Percentiles rank a stretch among this genome's conserved stretches.
phyloP scores from a whole-genome alignment of 306 rosid species.

The Pyrus communis region DNA sequence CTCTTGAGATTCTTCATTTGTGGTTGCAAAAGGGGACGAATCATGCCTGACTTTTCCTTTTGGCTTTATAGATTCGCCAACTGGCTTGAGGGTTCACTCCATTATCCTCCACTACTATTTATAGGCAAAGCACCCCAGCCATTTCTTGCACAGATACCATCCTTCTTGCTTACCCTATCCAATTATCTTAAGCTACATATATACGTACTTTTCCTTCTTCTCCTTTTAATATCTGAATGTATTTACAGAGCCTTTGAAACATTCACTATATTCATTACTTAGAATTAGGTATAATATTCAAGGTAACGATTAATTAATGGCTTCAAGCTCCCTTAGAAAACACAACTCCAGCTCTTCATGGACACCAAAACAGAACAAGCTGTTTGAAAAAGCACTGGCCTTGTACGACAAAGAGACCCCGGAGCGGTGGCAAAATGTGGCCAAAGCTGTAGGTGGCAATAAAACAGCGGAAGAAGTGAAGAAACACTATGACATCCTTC shows the following conservation, averaged over 20 bases:
- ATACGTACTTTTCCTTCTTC: background rate
- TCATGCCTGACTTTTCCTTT: background rate
- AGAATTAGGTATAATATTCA: background rate
- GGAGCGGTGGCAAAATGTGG: conserved; percentile 40
- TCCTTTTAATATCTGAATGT: background rate
- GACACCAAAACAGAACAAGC: conserved; percentile 35
- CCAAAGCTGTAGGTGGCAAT: conserved; percentile 25
- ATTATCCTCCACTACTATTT: background rate
- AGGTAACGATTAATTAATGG: conserved; percentile 23
- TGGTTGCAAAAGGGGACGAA: background rate
- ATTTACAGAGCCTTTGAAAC: background rate
- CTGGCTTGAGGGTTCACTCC: background rate
- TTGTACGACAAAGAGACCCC: conserved; percentile 35
- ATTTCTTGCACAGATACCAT: background rate
- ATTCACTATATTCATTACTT: background rate
- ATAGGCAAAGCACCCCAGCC: background rate
- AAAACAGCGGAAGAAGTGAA: conserved; percentile 36
- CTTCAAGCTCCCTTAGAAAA: conserved; percentile 43
- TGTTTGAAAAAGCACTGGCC: conserved; percentile 34
- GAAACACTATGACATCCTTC: conserved; percentile 27
- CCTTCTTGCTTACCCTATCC: background rate
- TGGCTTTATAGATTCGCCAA: background rate
- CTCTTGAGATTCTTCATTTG: background rate
- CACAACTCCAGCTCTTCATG: conserved; percentile 22
- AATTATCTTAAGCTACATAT: background rate